Conservation (phyloP, 805 yeast species). For the Wickerhamomyces subpelliculosus region DNA sequence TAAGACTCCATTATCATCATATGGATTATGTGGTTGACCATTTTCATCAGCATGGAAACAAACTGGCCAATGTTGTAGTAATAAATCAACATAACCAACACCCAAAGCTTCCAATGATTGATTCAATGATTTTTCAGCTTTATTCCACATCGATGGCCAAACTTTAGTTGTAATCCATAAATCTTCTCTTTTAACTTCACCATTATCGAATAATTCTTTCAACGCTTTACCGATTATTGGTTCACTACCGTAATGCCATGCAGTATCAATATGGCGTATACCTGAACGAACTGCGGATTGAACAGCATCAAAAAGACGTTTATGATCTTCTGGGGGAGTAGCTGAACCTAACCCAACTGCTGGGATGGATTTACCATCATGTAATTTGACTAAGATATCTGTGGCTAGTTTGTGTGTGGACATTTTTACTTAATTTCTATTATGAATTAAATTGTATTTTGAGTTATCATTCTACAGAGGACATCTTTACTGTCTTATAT, state of each 20-base stretch:
- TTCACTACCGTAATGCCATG: conserved; percentile 48
- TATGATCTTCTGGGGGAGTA: conserved; percentile 38
- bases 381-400: conserved; percentile 34
- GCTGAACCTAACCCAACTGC: conserved; percentile 64
- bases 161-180: conserved; percentile 65
- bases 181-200: conserved; percentile 44
- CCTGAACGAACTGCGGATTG: conserved; percentile 54
- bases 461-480: too few relatives aligned
- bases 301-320: conserved; percentile 45
- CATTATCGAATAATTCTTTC: conserved; percentile 39
- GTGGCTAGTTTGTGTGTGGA: conserved; percentile 36
- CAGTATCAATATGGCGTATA: conserved; percentile 69
- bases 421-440: too few relatives aligned
- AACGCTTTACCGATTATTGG: conserved; percentile 39
- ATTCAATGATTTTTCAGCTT: conserved; percentile 43
- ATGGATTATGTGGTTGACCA: conserved; percentile 31
- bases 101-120: conserved; percentile 49
- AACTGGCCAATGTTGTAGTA: conserved; percentile 68
- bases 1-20: conserved; percentile 17
- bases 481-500: too few relatives aligned
- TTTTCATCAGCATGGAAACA: conserved; percentile 32
- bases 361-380: conserved; percentile 52
- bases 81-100: conserved; percentile 66
- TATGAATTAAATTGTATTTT: too few relatives aligned
- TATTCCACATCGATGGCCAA: conserved; percentile 43